Evolutionary conservation across 805 yeast genomes (phyloP).

Genomic region (Suhomyces prunicola): DNA sequence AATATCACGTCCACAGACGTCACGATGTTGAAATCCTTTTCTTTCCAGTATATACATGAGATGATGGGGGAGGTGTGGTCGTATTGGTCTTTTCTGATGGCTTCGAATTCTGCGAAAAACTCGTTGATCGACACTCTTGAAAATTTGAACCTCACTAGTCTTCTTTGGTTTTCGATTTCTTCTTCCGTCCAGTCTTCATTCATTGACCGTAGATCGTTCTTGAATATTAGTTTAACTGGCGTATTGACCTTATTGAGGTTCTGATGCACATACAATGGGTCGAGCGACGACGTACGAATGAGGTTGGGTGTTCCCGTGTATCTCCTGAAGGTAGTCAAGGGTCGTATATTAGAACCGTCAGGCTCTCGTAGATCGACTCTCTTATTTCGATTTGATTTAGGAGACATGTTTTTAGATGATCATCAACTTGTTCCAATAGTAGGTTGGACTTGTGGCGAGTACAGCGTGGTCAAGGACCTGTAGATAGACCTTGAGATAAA

Average conservation of each 20-base stretch:
- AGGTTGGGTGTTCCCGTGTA: constrained; percentile 5
- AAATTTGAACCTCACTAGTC: constrained; percentile 48
- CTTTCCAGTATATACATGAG: constrained; percentile 59
- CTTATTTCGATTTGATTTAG: not conserved
- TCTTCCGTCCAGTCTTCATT: constrained; percentile 45
- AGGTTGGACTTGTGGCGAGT: not conserved
- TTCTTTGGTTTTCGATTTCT: constrained; percentile 41
- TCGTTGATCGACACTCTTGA: constrained; percentile 30
- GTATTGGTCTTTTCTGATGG: constrained; percentile 34
- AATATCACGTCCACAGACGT: constrained; percentile 65
- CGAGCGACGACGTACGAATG: constrained; percentile 22
- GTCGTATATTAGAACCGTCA: not conserved
- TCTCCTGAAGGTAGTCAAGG: not conserved
- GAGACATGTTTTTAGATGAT: not conserved
- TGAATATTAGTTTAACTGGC: constrained; percentile 27
- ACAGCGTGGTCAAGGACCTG: not conserved
- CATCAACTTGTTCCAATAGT: not conserved
- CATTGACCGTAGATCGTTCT: constrained; percentile 34
- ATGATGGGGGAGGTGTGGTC: constrained; percentile 44
- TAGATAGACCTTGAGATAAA: not conserved
- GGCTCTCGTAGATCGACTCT: not conserved
- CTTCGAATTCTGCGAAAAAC: constrained; percentile 32
- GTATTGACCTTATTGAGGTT: constrained; percentile 19
- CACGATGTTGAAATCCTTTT: constrained; percentile 45
- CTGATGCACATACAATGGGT: constrained; percentile 18